Conservation (phyloP, 2,329 filamentous ascomycete species). For the Pseudopyrenochaeta lycopersici region DNA sequence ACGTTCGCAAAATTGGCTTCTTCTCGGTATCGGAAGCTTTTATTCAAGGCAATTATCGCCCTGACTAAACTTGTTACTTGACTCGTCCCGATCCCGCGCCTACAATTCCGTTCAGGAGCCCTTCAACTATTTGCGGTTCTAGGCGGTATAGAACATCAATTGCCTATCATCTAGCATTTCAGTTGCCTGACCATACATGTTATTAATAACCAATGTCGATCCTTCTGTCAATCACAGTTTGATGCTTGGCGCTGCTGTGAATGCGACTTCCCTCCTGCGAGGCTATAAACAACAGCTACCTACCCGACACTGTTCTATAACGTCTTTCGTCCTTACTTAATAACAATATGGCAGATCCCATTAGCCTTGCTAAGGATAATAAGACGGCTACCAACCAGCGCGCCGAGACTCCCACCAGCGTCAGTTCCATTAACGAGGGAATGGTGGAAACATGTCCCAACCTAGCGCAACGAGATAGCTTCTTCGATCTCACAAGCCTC, state of each 20-base stretch:
- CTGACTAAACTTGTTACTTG: too few relatives aligned
- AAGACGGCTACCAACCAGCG: neutral
- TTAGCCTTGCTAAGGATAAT: slow-evolving; percentile 11
- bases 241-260: slow-evolving; percentile 12
- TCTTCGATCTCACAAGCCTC: slow-evolving; percentile 22
- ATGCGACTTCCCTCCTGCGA: slow-evolving; percentile 5
- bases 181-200: too few relatives aligned
- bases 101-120: too few relatives aligned
- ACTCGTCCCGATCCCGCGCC: too few relatives aligned
- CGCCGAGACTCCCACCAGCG: neutral
- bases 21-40: too few relatives aligned
- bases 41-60: too few relatives aligned
- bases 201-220: neutral
- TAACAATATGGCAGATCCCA: slow-evolving; percentile 11
- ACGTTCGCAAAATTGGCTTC: too few relatives aligned
- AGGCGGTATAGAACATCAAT: too few relatives aligned
- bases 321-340: neutral
- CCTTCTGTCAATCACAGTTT: neutral
- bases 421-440: neutral
- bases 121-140: too few relatives aligned
- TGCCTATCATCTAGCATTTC: too few relatives aligned
- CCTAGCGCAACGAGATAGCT: slow-evolving; percentile 18
- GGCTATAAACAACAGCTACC: neutral
- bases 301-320: neutral
- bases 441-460: neutral